Evolutionary conservation across 495 filamentous ascomycete species (phyloP).

Genomic region (Hypomontagnella submonticulosa): DNA sequence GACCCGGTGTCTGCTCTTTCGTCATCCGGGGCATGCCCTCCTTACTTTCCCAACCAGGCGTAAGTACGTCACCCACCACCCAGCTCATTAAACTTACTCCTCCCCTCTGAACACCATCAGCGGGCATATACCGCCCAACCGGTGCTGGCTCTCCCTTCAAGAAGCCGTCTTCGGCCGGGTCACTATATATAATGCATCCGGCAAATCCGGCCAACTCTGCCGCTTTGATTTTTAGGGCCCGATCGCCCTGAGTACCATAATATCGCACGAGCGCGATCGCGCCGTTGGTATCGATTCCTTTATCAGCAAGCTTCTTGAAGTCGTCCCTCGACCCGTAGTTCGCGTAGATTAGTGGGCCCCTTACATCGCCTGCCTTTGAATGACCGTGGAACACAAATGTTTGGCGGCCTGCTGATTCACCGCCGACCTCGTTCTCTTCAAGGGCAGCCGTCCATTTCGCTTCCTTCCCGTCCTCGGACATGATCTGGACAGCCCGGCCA

Average conservation of each 20-base stretch:
- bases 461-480: slow-evolving; percentile 70
- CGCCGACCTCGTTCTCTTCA: slow-evolving; percentile 74
- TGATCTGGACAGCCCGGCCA: slow-evolving; percentile 82
- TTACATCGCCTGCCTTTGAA: slow-evolving; percentile 86
- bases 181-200: slow-evolving; percentile 92
- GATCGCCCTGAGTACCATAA: slow-evolving; percentile 76
- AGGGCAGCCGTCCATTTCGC: slow-evolving; percentile 82
- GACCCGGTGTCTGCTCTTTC: slow-evolving; percentile 74
- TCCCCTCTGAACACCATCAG: slow-evolving; percentile 83
- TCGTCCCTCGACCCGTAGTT: slow-evolving; percentile 91
- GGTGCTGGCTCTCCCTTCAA: slow-evolving; percentile 74
- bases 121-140: slow-evolving; percentile 79
- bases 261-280: slow-evolving; percentile 87
- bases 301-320: slow-evolving; percentile 75
- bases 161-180: slow-evolving; percentile 85
- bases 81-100: slow-evolving; percentile 84
- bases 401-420: slow-evolving; percentile 65
- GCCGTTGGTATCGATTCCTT: slow-evolving; percentile 77
- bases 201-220: slow-evolving; percentile 85
- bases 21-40: slow-evolving; percentile 71
- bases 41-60: slow-evolving; percentile 85
- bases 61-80: slow-evolving; percentile 88
- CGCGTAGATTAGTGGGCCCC: slow-evolving; percentile 92
- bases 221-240: slow-evolving; percentile 85
- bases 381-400: slow-evolving; percentile 87